A percentile compares a stretch with the other conserved stretches of the same genome.
Conservation (phyloP, 306 rosid genomes). For the Sesbania bispinosa region DNA sequence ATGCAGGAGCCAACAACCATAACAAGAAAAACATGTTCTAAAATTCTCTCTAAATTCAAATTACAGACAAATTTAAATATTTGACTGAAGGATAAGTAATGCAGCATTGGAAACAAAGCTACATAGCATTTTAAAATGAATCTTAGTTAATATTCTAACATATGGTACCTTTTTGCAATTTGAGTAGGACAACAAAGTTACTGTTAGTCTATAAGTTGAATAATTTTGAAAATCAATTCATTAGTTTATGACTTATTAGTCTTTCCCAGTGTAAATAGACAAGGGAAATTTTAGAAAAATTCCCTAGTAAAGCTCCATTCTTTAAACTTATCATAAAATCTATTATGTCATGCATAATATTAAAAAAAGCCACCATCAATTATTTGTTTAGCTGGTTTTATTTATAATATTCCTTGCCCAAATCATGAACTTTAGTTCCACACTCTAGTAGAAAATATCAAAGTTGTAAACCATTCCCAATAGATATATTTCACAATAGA, state of each 20-base stretch:
- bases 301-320: neutral
- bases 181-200: neutral
- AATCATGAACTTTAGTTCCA: neutral
- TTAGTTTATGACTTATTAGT: neutral
- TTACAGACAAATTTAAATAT: neutral
- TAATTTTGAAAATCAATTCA: neutral
- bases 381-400: neutral
- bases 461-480: neutral
- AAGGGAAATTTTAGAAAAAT: neutral
- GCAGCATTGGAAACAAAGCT: neutral
- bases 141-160: neutral
- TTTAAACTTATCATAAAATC: neutral
- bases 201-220: neutral
- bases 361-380: neutral
- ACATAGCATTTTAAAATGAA: neutral
- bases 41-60: neutral
- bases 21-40: neutral
- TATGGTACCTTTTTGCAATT: neutral
- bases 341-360: neutral
- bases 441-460: neutral
- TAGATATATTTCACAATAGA: neutral
- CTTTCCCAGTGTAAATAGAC: neutral
- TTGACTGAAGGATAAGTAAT: neutral
- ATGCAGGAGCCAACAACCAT: slow-evolving; percentile 21
- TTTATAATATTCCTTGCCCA: neutral